Percentiles rank a stretch among this genome's conserved stretches.
Conservation (phyloP, 768 basidiomycete species). For the Daedaleopsis nitida region DNA sequence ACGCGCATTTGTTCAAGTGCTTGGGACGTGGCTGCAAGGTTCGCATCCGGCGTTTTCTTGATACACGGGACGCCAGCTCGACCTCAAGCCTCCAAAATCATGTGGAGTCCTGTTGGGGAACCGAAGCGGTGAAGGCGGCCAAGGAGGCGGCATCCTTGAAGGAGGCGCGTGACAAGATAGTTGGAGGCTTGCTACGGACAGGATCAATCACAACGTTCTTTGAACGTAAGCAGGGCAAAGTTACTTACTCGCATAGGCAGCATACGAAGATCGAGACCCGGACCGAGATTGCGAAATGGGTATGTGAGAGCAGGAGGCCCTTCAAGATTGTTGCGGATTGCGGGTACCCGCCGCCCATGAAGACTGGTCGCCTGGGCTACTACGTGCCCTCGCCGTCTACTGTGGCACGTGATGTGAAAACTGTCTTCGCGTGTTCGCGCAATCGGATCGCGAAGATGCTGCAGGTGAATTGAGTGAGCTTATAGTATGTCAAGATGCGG, state of each 20-base stretch:
- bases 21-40: conserved; percentile 23
- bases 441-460: conserved; percentile 29
- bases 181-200: background rate
- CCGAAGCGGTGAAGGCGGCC: conserved; percentile 15
- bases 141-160: conserved; percentile 4
- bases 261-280: conserved; percentile 29
- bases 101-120: conserved; percentile 36
- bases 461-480: no score
- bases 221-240: conserved; percentile 30
- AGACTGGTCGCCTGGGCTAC: conserved; percentile 34
- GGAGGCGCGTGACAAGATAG: background rate
- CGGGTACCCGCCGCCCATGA: conserved; percentile 35
- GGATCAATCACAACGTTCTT: conserved; percentile 29
- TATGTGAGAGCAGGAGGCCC: conserved; percentile 35
- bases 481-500: no score
- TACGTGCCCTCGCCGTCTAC: conserved; percentile 37
- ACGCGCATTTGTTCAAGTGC: conserved; percentile 33
- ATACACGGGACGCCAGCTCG: conserved; percentile 30
- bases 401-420: conserved; percentile 34
- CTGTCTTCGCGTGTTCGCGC: conserved; percentile 27
- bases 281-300: conserved; percentile 38
- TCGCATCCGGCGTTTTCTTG: conserved; percentile 23
- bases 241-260: conserved; percentile 33
- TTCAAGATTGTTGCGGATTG: conserved; percentile 38
- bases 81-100: conserved; percentile 32